These are phyloP conservation scores for Coleophoma cylindrospora DNA, from an alignment of 2,329 filamentous ascomycete genomes.

Conservation along the genomic window DNA sequence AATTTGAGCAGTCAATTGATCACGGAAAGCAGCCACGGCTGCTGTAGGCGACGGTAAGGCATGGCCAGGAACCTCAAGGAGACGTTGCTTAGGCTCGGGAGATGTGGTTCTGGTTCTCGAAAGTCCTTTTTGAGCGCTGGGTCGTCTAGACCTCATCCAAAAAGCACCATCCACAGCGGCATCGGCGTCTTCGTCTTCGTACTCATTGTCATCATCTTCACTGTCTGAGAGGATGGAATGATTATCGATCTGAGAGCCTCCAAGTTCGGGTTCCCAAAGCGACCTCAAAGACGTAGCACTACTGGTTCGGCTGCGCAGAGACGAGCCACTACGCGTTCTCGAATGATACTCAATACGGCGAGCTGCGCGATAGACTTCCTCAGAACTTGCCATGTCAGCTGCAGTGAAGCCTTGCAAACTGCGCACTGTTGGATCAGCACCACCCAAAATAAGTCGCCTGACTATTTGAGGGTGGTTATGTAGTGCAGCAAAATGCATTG, in stretches of 20 bases:
- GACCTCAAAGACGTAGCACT: constrained; percentile 65
- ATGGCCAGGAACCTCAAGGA: constrained; percentile 17
- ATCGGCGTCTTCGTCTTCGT: constrained; percentile 27
- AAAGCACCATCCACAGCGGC: constrained; percentile 23
- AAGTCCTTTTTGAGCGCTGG: constrained; percentile 18
- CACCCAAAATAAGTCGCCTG: constrained; percentile 65
- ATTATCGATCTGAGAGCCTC: constrained; percentile 15
- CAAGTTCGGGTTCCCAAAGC: constrained; percentile 55
- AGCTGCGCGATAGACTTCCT: constrained; percentile 58
- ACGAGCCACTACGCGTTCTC: constrained; percentile 61
- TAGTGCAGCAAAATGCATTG: constrained; percentile 76
- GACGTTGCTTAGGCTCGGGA: neutral
- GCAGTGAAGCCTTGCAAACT: constrained; percentile 67
- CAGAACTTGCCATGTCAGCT: constrained; percentile 64
- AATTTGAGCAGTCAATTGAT: constrained; percentile 68
- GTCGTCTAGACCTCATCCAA: constrained; percentile 27
- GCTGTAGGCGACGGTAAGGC: constrained; percentile 48
- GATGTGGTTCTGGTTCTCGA: constrained; percentile 5
- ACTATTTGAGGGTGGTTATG: constrained; percentile 73
- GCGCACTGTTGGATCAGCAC: constrained; percentile 66
- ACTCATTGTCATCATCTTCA: constrained; percentile 35
- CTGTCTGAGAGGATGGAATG: constrained; percentile 38
- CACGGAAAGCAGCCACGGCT: constrained; percentile 65
- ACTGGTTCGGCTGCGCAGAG: constrained; percentile 54
- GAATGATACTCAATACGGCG: constrained; percentile 56